A percentile compares a stretch with the other conserved stretches of the same genome.
These are phyloP conservation scores for Neurospora sp. DNA, from an alignment of 495 filamentous ascomycete species.

Conservation along the genomic window DNA sequence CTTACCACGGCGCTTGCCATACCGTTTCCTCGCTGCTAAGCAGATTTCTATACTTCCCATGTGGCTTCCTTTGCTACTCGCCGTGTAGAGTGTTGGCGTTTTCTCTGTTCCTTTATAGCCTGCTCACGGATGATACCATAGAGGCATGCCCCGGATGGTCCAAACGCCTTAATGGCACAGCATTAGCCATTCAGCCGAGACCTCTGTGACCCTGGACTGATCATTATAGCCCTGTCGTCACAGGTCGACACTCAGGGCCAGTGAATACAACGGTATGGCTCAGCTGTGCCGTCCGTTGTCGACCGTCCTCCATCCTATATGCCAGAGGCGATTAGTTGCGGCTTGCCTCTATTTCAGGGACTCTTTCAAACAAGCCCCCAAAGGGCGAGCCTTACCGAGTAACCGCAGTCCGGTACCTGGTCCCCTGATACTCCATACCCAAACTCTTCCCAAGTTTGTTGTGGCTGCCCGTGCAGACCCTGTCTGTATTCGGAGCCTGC, in stretches of 20 bases:
- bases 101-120: slow-evolving; percentile 18
- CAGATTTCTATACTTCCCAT: background rate
- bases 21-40: slow-evolving; percentile 11
- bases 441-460: slow-evolving; percentile 13
- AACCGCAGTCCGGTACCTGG: slow-evolving; percentile 30
- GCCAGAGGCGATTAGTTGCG: slow-evolving; percentile 30
- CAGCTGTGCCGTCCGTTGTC: slow-evolving; percentile 32
- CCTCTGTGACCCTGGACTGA: slow-evolving; percentile 29
- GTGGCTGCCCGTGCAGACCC: slow-evolving; percentile 31
- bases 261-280: slow-evolving; percentile 35
- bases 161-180: slow-evolving; percentile 36
- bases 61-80: slow-evolving; percentile 8
- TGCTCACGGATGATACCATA: slow-evolving; percentile 9
- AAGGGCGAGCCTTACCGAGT: slow-evolving; percentile 19
- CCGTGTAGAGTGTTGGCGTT: slow-evolving; percentile 16
- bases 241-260: slow-evolving; percentile 8
- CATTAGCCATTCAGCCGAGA: slow-evolving; percentile 48
- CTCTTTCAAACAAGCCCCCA: slow-evolving; percentile 26
- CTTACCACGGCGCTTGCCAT: slow-evolving; percentile 14
- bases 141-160: slow-evolving; percentile 30
- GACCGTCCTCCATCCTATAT: slow-evolving; percentile 23
- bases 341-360: slow-evolving; percentile 31
- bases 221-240: slow-evolving; percentile 32
- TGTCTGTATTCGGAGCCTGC: slow-evolving; percentile 37
- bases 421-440: slow-evolving; percentile 16